These are phyloP conservation scores for Mycosphaerella arachidis DNA, from an alignment of 2,329 filamentous ascomycete genomes.

Conservation along the genomic window DNA sequence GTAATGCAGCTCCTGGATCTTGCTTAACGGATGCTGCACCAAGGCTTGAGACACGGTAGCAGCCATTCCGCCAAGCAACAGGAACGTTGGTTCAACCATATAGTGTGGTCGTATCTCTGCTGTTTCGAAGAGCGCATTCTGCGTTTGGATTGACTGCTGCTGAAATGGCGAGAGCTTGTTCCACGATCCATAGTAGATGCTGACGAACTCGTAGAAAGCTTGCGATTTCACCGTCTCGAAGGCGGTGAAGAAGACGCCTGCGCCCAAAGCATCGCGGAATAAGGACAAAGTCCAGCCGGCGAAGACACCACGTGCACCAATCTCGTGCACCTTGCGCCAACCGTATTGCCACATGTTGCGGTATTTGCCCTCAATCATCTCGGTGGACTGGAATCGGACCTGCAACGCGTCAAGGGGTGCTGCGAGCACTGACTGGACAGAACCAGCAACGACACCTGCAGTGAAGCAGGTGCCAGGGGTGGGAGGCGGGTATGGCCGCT, in stretches of 20 bases:
- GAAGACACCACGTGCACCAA: conserved; percentile 67
- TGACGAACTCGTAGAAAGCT: conserved; percentile 65
- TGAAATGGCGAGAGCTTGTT: conserved; percentile 33
- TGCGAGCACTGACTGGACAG: conserved; percentile 65
- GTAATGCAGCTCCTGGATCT: conserved; percentile 69
- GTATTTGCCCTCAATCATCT: conserved; percentile 56
- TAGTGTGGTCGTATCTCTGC: conserved; percentile 68
- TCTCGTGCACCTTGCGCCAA: conserved; percentile 62
- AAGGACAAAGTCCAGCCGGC: conserved; percentile 68
- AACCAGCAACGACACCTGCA: conserved; percentile 65
- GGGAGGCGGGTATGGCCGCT: conserved; percentile 67
- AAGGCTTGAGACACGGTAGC: conserved; percentile 66
- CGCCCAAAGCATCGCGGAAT: conserved; percentile 64
- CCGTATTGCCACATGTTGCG: conserved; percentile 66
- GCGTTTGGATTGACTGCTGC: conserved; percentile 28
- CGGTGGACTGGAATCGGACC: conserved; percentile 62
- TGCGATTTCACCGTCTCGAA: conserved; percentile 76
- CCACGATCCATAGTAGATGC: conserved; percentile 59
- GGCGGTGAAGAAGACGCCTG: conserved; percentile 66
- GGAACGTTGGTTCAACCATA: conserved; percentile 66
- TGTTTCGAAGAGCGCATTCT: conserved; percentile 24
- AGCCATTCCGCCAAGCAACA: conserved; percentile 63
- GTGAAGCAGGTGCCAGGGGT: conserved; percentile 59
- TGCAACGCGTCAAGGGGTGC: conserved; percentile 73
- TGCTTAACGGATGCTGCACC: conserved; percentile 65